phyloP scores from a whole-genome alignment of 106 monocot genomes.

The Iris macrosiphon region DNA sequence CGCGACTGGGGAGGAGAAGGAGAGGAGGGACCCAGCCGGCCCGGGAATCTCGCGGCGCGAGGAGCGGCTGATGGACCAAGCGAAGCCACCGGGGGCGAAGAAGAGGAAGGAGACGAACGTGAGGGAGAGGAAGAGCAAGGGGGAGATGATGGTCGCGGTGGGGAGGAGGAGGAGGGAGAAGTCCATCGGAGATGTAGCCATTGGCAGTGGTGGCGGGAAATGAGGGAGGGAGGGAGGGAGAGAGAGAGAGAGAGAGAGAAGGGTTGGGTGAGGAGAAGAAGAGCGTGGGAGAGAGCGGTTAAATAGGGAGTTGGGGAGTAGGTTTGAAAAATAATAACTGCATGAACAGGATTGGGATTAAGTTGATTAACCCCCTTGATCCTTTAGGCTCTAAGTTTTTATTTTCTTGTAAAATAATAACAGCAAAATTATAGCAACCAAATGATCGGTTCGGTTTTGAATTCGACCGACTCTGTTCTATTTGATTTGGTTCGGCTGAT shows the following conservation, averaged over 20 bases:
- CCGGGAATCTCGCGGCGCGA: constrained; percentile 18
- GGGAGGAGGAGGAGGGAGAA: neutral
- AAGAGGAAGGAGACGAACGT: constrained; percentile 12
- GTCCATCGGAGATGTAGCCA: neutral
- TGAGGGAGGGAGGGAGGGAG: neutral
- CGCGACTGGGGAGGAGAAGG: constrained; percentile 28
- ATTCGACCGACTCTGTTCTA: no score
- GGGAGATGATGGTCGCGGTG: neutral
- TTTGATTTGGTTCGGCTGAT: no score
- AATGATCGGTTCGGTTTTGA: no score
- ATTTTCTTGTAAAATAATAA: no score
- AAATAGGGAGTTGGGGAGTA: constrained; percentile 2
- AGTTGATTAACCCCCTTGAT: no score
- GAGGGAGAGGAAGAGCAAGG: constrained; percentile 2
- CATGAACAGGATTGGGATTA: no score
- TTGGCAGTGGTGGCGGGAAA: neutral
- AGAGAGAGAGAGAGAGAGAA: neutral
- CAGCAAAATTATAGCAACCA: no score
- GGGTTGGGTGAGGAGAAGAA: neutral
- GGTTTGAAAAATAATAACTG: neutral
- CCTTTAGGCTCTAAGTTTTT: no score
- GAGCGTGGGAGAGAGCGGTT: neutral
- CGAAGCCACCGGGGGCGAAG: constrained; percentile 50
- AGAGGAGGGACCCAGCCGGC: constrained; percentile 18
- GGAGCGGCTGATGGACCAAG: constrained; percentile 28